phyloP scores from a whole-genome alignment of 805 yeast species.

The Zygoascus ofunaensis region DNA sequence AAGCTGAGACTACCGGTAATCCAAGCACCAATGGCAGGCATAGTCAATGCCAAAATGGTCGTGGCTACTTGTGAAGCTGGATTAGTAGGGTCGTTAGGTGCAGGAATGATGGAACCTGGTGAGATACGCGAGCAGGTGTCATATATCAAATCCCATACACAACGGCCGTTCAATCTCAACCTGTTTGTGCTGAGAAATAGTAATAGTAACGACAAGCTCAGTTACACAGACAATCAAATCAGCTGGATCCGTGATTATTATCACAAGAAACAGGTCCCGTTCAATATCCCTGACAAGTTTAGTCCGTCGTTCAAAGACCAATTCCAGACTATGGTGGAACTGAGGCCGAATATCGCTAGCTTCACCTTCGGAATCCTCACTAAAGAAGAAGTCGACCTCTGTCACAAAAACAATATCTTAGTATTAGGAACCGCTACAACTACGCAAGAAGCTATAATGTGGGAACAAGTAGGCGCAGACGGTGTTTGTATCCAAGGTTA shows the following conservation, averaged over 20 bases:
- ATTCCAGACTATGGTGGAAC: conserved; percentile 16
- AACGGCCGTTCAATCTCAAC: conserved; percentile 19
- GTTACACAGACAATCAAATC: conserved; percentile 3
- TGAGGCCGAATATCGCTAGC: conserved; percentile 38
- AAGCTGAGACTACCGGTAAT: conserved; percentile 25
- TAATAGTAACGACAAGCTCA: conserved; percentile 1
- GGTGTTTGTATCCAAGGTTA: conserved; percentile 47
- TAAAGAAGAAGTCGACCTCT: conserved; percentile 22
- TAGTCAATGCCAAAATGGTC: conserved; percentile 39
- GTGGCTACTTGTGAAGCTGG: conserved; percentile 36
- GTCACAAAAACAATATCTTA: conserved; percentile 33
- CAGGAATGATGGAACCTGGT: conserved; percentile 24
- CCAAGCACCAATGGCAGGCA: conserved; percentile 57
- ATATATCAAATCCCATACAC: conserved; percentile 8
- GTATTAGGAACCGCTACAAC: conserved; percentile 43
- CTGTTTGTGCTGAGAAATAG: conserved; percentile 13
- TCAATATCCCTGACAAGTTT: conserved; percentile 6
- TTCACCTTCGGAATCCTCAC: conserved; percentile 48
- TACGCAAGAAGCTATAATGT: conserved; percentile 33
- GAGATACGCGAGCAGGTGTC: conserved; percentile 11
- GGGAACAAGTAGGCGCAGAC: conserved; percentile 33
- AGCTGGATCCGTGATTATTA: conserved; percentile 11
- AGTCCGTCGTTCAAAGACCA: conserved; percentile 11
- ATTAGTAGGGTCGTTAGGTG: conserved; percentile 43
- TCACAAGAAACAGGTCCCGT: not conserved